Evolutionary conservation across 192 early-diverging fungal genomes (phyloP).

Genomic region (Backusella circina): DNA sequence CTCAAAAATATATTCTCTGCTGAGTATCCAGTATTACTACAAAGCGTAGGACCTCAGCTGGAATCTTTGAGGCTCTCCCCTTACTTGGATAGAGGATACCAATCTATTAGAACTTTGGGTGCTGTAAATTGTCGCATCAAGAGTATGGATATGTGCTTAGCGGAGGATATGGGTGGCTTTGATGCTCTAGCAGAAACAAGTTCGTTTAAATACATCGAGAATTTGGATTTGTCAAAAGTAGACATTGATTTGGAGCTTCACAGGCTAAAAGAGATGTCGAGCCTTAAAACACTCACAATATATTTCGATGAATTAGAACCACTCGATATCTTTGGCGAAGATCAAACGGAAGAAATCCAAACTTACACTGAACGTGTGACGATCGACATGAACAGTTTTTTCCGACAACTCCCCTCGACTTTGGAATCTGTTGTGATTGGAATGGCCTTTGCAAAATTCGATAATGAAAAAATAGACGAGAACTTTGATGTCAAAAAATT

Average conservation of each 20-base stretch:
- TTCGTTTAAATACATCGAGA: neutral
- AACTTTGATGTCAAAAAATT: neutral
- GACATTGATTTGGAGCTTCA: neutral
- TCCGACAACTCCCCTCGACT: neutral
- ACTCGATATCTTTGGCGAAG: neutral
- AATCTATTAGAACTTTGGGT: neutral
- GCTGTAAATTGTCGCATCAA: neutral
- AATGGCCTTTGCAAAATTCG: neutral
- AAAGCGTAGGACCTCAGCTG: neutral
- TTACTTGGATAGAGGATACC: neutral
- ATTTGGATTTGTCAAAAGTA: neutral
- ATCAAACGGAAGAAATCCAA: neutral
- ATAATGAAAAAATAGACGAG: neutral
- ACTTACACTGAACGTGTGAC: neutral
- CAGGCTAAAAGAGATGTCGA: neutral
- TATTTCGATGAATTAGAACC: neutral
- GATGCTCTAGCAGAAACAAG: neutral
- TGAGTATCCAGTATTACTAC: neutral
- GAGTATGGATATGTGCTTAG: neutral
- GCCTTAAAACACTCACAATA: neutral
- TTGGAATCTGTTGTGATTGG: neutral
- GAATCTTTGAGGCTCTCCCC: neutral
- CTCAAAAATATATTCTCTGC: neutral
- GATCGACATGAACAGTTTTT: neutral
- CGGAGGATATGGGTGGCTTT: neutral